phyloP scores from a whole-genome alignment of 176 grass and related monocot genomes.

The Dactylis glomerata region DNA sequence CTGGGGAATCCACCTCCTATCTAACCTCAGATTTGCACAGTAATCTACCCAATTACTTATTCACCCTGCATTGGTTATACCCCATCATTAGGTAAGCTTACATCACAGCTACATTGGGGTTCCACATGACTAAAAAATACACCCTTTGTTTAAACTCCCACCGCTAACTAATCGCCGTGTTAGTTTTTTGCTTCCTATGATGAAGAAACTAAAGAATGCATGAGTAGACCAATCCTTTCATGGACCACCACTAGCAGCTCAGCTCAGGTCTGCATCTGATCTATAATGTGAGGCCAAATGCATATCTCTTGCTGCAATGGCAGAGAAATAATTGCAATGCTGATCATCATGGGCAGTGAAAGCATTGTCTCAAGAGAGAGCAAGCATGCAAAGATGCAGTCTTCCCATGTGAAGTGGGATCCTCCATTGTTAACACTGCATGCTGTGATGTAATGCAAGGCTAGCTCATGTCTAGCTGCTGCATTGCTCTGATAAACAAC shows the following conservation, averaged over 20 bases:
- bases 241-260: slow-evolving; percentile 28
- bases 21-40: slow-evolving; percentile 20
- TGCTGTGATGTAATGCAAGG: not conserved
- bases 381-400: slow-evolving; percentile 14
- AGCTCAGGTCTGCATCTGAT: slow-evolving; percentile 31
- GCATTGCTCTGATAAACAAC: slow-evolving; percentile 12
- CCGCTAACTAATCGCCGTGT: not conserved
- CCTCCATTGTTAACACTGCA: slow-evolving; percentile 14
- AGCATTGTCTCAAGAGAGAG: slow-evolving; percentile 35
- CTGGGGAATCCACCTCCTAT: slow-evolving; percentile 36
- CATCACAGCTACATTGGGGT: slow-evolving; percentile 19
- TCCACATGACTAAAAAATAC: slow-evolving; percentile 22
- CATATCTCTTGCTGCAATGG: slow-evolving; percentile 18
- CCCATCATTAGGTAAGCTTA: slow-evolving; percentile 39
- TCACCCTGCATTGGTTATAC: slow-evolving; percentile 8
- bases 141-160: not conserved
- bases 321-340: slow-evolving; percentile 31
- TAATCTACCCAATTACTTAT: slow-evolving; percentile 7
- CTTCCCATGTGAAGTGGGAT: slow-evolving; percentile 37
- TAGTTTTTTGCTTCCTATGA: slow-evolving; percentile 33
- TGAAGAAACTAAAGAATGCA: slow-evolving; percentile 36
- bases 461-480: not conserved
- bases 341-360: slow-evolving; percentile 23
- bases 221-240: slow-evolving; percentile 25
- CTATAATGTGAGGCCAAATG: slow-evolving; percentile 24